Base-by-base conservation (phyloP, 352 stramenopile genomes). In the Phytophthora rubi region DNA sequence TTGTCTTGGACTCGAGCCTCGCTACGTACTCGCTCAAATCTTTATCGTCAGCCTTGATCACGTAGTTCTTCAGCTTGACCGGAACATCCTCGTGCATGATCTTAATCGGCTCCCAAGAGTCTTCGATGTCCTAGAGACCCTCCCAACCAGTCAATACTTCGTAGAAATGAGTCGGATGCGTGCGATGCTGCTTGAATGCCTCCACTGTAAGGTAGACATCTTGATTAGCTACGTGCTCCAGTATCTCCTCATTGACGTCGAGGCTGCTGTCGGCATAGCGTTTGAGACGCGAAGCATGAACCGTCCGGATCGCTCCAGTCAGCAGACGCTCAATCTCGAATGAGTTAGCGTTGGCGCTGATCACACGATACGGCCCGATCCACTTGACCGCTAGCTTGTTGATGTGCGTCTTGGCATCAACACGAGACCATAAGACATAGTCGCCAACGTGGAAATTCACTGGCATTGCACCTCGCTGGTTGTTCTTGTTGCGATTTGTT, bases 311-410 rank as follows among this genome's bases (percentile, higher is more conserved):
- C 18, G 8, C 32, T 10, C 32, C 48, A 53, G 23, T 59, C 7
- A 66, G 16, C 8, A 66, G 10, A 4, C 48, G 51, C 16, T 66
- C 37, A 33, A 66, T 59, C 16, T 66, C 59, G 16, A 66, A 59
- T 9, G 48, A 66, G 49, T 59, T 66, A 1, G 7, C 16, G 9
- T 66, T 59, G 6, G 49, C 12, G 26, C 15, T 18, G 15, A 59
- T 59, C 3, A 66, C 23, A 35, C 37, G 59, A 35, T 66, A 66
- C 3, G 35, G 37, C 12, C 49, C 49, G 21, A 66, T 32, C 59
- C 32, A 65, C 16, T 65, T 65, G 32, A 65, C 59, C 7, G 59
- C 35, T 10, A 65, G 26, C 15, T 59, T 65, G 33, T 59, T 65
- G 0, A 58, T 15, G 16, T 52, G 33, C 6, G 7, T 53, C 35